These are phyloP conservation scores for Lolium perenne DNA, from an alignment of 176 grass and related monocot genomes.

Conservation along the genomic window DNA sequence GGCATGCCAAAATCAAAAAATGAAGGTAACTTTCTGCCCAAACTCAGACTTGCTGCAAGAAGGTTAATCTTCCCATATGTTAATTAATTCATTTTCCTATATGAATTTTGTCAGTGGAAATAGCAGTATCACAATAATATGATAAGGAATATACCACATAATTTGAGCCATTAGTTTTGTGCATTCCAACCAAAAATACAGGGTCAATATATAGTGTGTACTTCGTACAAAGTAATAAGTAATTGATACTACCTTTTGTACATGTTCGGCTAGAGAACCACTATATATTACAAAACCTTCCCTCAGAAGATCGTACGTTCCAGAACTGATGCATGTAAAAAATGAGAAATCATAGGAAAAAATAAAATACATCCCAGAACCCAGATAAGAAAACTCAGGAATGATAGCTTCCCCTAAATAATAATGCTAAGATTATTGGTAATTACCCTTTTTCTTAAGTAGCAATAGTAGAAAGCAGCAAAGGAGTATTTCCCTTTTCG, in stretches of 20 bases:
- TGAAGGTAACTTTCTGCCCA: neutral
- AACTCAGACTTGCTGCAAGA: neutral
- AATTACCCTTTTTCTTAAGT: constrained; percentile 80
- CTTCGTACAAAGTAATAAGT: neutral
- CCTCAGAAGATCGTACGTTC: constrained; percentile 86
- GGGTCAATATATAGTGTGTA: neutral
- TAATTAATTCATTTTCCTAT: neutral
- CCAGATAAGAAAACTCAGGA: constrained; percentile 19
- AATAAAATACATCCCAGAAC: neutral
- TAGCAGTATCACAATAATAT: neutral
- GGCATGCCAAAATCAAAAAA: neutral
- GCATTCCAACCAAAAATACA: neutral
- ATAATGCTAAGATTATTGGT: constrained; percentile 11
- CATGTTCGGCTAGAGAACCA: constrained; percentile 82
- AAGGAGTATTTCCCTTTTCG: constrained; percentile 64
- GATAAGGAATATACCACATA: neutral
- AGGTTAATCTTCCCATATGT: neutral
- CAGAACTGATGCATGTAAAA: constrained; percentile 64
- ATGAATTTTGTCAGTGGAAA: neutral
- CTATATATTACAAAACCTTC: constrained; percentile 86
- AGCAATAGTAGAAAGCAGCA: constrained; percentile 89
- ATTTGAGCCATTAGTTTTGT: neutral
- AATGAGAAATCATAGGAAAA: constrained; percentile 10
- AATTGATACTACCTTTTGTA: constrained; percentile 59
- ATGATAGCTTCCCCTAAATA: neutral